Evolutionary conservation across 176 grass and related monocot species (phyloP), one percentile per base, ranked within the genome.

Genomic region (Microstegium vimineum): DNA sequence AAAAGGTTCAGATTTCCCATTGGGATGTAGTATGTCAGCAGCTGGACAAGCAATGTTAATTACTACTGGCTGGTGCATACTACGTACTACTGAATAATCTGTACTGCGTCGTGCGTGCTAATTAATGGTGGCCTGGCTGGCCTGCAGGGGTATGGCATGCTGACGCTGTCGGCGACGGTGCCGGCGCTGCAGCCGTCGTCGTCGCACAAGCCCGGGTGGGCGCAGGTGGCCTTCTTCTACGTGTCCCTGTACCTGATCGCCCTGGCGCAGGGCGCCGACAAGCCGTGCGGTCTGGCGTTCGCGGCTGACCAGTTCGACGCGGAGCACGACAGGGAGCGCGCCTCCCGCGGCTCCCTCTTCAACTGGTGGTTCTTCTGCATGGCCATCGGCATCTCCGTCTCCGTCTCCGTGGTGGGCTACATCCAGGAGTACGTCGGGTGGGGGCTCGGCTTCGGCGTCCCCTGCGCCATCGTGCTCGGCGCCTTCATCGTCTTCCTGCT

Each of bases 281-380:
- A 85, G 52, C 92, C 92, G 0, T 94, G 89, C 72, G 68, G 67
- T 5, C 69, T 71, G 16, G 89, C 89, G 0, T 94, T 94, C 46
- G 92, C 84, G 2, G 89, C 92, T 0, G 92, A 94, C 66, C 89
- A 94, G 52, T 94, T 94, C 81, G 89, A 94, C 76, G 18, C 77
- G 4, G 54, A 74, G 18, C 72, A 91, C 77, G 2, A 27, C n/a
- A n/a, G 38, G 33, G 89, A 90, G 77, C 20, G 71, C 81, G 73
- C 59, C 45, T 41, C 65, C 18, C 76, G 78, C 22, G 87, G 69
- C 13, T 87, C 92, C 30, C 88, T 94, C 86, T 94, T 94, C 89
- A 91, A 94, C 68, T 91, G 89, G 89, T 94, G 84, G 84, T 91
- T 80, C 68, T 90, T 91, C 51, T 56, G 16, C 61, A 49, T 87